Evolutionary conservation across 2,329 filamentous ascomycete species (phyloP), one percentile per base, ranked within the genome.

Genomic region (Diaporthe vaccinii): DNA sequence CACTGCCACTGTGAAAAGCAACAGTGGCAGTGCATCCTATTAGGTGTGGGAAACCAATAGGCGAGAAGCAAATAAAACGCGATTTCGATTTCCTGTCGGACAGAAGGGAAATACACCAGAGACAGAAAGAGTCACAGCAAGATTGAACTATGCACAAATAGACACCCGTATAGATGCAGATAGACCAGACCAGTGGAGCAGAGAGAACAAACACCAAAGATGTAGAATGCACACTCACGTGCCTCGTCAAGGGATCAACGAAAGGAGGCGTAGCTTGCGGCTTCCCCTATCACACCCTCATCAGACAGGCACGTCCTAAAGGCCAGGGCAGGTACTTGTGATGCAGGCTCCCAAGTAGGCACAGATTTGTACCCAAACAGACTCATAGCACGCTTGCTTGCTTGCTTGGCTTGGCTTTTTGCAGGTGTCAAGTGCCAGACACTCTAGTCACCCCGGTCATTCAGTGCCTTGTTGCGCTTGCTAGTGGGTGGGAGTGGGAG

Each of bases 11-110:
- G 62, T 58, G 67, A 71, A 70, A 44, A 55, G 62, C 34, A 41
- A 75, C 69, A 46, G 74, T 73, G 55, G 74, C 71, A 69, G 70
- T 75, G 51, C 55, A 68, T 39, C 46, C 62, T 31, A 53, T 39
- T 53, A 39, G 62, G 31, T 12, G 12, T 20, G 46, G 62, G 34
- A 68, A 68, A 39, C 46, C 44, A 69, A 55, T 41, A 55, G 34
- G 34, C 49, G 4, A 51, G 31, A 55, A 51, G 65, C 65, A 69
- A 55, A 55, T 28, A 28, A 41, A 10, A 28, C n/a, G 15, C 9
- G 22, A 39, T 39, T 55, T 55, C 65, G 41, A 31, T 69, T 69
- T 69, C 34, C 65, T 22, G 34, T 28, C 49, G 12, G 46, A 14
- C 65, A 41, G n/a, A 25, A 28, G 46, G 46, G n/a, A 53, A 25